These are phyloP conservation scores for Phialophora verrucosa DNA, from an alignment of 2,329 filamentous ascomycete species.

Conservation along the genomic window DNA sequence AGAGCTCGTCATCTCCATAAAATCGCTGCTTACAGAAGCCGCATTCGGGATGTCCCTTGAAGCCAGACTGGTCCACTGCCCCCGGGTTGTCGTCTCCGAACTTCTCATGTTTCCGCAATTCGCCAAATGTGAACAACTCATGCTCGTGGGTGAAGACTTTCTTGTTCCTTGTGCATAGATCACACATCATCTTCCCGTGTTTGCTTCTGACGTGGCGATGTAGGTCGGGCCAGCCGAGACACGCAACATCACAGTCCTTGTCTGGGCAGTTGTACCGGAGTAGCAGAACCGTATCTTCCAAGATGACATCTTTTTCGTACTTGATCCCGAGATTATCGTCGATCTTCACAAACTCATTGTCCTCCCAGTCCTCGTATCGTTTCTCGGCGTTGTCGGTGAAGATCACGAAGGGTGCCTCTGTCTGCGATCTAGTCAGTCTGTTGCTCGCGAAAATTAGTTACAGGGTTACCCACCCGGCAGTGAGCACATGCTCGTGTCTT, in stretches of 20 bases:
- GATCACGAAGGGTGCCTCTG: constrained; percentile 71
- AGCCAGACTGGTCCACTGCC: constrained; percentile 88
- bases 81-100: constrained; percentile 90
- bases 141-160: constrained; percentile 99
- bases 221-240: constrained; percentile 77
- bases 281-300: constrained; percentile 85
- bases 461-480: constrained; percentile 72
- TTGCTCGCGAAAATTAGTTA: background rate
- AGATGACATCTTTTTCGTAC: constrained; percentile 86
- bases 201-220: constrained; percentile 79
- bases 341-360: constrained; percentile 73
- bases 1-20: constrained; percentile 95
- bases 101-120: constrained; percentile 85
- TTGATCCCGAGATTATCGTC: constrained; percentile 90
- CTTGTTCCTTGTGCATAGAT: constrained; percentile 90
- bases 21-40: constrained; percentile 90
- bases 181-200: constrained; percentile 76
- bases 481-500: constrained; percentile 97
- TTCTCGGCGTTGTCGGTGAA: constrained; percentile 87
- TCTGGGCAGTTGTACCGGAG: constrained; percentile 96
- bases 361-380: constrained; percentile 80
- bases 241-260: constrained; percentile 79
- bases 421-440: constrained; percentile 40
- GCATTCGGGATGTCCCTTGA: constrained; percentile 93
- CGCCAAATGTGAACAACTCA: constrained; percentile 81